Percentiles rank a stretch among this genome's conserved stretches.
These are phyloP conservation scores for Rhodamnia argentea DNA, from an alignment of 345 rosid species.

Conservation along the genomic window DNA sequence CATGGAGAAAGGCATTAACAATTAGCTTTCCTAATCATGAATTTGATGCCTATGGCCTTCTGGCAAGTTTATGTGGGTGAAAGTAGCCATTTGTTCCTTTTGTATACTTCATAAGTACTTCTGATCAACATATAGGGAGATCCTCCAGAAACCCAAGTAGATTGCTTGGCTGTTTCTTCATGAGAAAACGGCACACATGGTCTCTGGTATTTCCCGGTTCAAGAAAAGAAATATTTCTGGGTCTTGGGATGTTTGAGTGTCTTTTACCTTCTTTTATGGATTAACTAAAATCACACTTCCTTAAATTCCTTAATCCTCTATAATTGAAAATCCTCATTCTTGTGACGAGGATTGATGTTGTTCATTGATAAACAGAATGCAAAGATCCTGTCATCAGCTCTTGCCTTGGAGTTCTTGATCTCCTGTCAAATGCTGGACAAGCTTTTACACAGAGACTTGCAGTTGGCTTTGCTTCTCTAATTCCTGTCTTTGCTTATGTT, in stretches of 20 bases:
- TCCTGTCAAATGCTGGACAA: slow-evolving; percentile 44
- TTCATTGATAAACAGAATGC: slow-evolving; percentile 33
- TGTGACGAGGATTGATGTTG: not conserved
- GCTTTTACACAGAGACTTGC: slow-evolving; percentile 61
- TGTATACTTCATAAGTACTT: not conserved
- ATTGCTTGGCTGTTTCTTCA: not conserved
- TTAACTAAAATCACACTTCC: not conserved
- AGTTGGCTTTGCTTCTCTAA: slow-evolving; percentile 68
- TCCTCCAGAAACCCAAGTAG: not conserved
- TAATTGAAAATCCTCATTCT: not conserved
- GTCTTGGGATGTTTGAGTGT: not conserved
- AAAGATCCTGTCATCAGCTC: slow-evolving; percentile 65
- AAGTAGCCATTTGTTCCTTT: not conserved
- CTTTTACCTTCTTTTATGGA: not conserved
- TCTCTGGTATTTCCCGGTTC: not conserved
- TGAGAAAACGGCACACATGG: not conserved
- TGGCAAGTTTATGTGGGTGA: not conserved
- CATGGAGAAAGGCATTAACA: not conserved
- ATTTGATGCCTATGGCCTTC: no score
- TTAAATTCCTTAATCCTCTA: not conserved
- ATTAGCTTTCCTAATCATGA: not conserved
- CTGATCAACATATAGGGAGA: not conserved
- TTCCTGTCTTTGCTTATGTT: slow-evolving; percentile 55
- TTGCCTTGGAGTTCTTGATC: slow-evolving; percentile 69
- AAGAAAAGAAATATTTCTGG: not conserved